A percentile compares a stretch with the other conserved stretches of the same genome.
phyloP scores from a whole-genome alignment of 345 rosid genomes.

The Stellera chamaejasme region DNA sequence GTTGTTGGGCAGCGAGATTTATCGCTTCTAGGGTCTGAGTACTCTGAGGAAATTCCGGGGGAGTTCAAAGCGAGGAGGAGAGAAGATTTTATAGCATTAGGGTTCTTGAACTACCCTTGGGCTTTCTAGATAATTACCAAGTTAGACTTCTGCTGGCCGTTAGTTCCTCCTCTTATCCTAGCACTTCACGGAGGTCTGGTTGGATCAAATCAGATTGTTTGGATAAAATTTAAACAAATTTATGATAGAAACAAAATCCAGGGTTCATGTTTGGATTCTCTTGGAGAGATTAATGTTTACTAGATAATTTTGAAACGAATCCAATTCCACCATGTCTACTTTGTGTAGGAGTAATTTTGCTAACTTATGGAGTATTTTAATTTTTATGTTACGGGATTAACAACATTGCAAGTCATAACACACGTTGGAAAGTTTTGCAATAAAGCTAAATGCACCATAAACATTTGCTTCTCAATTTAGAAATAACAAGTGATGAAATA shows the following conservation, averaged over 20 bases:
- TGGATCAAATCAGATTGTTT: slow-evolving; percentile 4
- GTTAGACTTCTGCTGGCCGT: slow-evolving; percentile 12
- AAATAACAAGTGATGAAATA: too few species aligned
- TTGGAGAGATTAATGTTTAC: neutral
- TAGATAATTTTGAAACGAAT: too few species aligned
- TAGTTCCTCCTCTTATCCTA: neutral
- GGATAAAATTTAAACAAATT: slow-evolving; percentile 11
- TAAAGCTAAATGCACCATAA: too few species aligned
- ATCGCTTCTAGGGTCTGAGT: neutral
- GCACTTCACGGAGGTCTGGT: neutral
- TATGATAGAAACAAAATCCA: neutral
- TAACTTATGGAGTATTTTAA: too few species aligned
- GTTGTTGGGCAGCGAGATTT: neutral
- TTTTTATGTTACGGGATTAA: too few species aligned
- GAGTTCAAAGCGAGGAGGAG: slow-evolving; percentile 8
- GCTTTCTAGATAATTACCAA: slow-evolving; percentile 31
- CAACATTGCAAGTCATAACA: too few species aligned
- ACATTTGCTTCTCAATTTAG: too few species aligned
- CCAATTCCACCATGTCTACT: too few species aligned
- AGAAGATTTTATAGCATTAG: slow-evolving; percentile 28
- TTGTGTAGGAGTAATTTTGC: too few species aligned
- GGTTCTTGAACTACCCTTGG: slow-evolving; percentile 23
- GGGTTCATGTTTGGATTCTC: neutral
- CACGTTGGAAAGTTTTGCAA: too few species aligned
- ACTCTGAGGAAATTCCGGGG: slow-evolving; percentile 15